Conservation (phyloP, 495 filamentous ascomycete species). For the Sabuloglossum arenarium region DNA sequence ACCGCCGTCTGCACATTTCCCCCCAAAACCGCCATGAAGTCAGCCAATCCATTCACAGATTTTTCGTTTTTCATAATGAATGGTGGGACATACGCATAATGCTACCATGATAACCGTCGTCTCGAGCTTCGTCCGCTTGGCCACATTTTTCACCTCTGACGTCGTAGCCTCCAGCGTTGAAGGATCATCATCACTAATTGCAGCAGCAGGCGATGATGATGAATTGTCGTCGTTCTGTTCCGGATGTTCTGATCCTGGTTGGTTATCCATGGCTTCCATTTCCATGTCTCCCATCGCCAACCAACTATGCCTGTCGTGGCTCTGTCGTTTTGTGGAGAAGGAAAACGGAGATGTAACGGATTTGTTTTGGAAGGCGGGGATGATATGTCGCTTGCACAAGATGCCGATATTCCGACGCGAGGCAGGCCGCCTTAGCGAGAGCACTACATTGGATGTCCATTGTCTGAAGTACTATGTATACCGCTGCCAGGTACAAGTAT, state of each 20-base stretch:
- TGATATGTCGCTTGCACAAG: no score
- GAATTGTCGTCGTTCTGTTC: no score
- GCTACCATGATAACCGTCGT: constrained; percentile 3
- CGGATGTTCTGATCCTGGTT: background rate
- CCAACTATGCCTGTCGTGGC: no score
- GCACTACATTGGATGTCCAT: no score
- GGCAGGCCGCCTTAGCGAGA: no score
- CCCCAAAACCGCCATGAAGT: background rate
- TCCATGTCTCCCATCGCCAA: no score
- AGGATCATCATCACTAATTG: no score
- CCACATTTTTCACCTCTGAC: background rate
- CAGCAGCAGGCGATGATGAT: no score
- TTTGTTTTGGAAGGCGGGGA: no score
- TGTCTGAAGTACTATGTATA: no score
- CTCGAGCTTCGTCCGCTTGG: background rate
- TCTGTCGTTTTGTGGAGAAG: background rate
- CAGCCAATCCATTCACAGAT: background rate
- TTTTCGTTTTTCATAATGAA: background rate
- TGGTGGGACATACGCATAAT: constrained; percentile 2
- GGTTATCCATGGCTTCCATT: background rate
- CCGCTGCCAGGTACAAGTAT: no score
- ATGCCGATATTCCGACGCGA: background rate
- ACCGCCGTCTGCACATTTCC: background rate
- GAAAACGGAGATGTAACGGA: no score
- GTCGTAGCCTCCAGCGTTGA: background rate